phyloP scores from a whole-genome alignment of 306 rosid genomes.

The Echinosophora koreensis region DNA sequence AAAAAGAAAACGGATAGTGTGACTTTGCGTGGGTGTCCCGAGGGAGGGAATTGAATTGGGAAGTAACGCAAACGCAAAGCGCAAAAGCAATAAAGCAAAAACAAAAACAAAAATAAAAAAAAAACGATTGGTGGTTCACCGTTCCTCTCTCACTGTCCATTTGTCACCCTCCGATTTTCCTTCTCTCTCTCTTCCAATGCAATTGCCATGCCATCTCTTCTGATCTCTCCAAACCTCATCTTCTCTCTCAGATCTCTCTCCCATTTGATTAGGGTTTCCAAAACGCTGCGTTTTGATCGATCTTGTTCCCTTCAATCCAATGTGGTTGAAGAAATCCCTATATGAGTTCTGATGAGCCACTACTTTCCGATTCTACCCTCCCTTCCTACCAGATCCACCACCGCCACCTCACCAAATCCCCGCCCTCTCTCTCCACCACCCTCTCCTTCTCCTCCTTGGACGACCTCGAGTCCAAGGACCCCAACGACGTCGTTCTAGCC shows the following conservation, averaged over 20 bases:
- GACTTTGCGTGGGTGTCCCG: background rate
- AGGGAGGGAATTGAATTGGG: too few species aligned
- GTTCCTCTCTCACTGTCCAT: background rate
- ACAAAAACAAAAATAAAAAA: too few species aligned
- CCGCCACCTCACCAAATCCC: constrained; percentile 38
- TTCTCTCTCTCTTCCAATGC: background rate
- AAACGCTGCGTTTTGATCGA: too few species aligned
- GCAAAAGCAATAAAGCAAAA: background rate
- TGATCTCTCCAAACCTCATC: too few species aligned
- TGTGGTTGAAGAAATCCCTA: constrained; percentile 51
- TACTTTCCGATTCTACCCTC: constrained; percentile 61
- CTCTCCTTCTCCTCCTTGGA: constrained; percentile 50
- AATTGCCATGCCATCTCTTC: too few species aligned
- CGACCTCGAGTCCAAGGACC: constrained; percentile 42
- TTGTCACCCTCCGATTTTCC: background rate
- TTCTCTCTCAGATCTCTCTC: too few species aligned
- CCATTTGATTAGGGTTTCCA: too few species aligned
- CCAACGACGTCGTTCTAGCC: constrained; percentile 34
- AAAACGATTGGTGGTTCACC: background rate
- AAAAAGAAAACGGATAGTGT: background rate
- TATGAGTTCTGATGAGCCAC: constrained; percentile 73
- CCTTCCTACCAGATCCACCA: constrained; percentile 45
- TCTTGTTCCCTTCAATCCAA: constrained; percentile 21
- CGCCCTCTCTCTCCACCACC: constrained; percentile 41
- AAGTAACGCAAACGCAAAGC: background rate